Evolutionary conservation across 2,329 filamentous ascomycete genomes (phyloP).

Genomic region (Talaromyces funiculosus): DNA sequence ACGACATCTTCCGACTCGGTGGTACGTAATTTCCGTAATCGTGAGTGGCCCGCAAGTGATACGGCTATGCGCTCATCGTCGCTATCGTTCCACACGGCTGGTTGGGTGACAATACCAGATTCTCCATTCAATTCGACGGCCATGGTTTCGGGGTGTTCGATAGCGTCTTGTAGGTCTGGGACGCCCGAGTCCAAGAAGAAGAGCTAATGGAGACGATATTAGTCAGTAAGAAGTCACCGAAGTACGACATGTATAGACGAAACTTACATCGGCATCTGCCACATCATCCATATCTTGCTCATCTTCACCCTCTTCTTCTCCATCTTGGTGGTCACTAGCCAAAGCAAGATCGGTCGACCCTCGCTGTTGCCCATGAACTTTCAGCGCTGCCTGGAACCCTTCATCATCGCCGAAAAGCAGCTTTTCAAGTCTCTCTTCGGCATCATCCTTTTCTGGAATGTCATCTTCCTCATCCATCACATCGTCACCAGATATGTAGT

Average conservation of each 20-base stretch:
- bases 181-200: conserved; percentile 75
- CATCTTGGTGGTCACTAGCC: conserved; percentile 25
- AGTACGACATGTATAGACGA: neutral
- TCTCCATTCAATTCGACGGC: conserved; percentile 29
- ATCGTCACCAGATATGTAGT: conserved; percentile 19
- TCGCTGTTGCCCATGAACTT: conserved; percentile 45
- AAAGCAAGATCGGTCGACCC: conserved; percentile 35
- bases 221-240: neutral
- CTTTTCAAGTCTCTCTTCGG: conserved; percentile 79
- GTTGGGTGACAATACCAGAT: conserved; percentile 13
- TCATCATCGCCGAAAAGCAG: conserved; percentile 81
- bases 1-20: conserved; percentile 81
- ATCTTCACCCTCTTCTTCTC: conserved; percentile 39
- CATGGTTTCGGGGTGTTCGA: conserved; percentile 33
- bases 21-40: conserved; percentile 75
- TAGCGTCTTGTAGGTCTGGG: conserved; percentile 31
- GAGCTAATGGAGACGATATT: conserved; percentile 42
- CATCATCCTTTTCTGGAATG: conserved; percentile 64
- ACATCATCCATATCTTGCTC: conserved; percentile 55
- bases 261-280: conserved; percentile 64
- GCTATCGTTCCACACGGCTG: conserved; percentile 75
- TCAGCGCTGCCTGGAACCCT: conserved; percentile 73
- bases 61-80: conserved; percentile 85
- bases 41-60: conserved; percentile 69
- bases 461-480: conserved; percentile 23